phyloP scores from a whole-genome alignment of 768 basidiomycete genomes.

The Trametes maxima region DNA sequence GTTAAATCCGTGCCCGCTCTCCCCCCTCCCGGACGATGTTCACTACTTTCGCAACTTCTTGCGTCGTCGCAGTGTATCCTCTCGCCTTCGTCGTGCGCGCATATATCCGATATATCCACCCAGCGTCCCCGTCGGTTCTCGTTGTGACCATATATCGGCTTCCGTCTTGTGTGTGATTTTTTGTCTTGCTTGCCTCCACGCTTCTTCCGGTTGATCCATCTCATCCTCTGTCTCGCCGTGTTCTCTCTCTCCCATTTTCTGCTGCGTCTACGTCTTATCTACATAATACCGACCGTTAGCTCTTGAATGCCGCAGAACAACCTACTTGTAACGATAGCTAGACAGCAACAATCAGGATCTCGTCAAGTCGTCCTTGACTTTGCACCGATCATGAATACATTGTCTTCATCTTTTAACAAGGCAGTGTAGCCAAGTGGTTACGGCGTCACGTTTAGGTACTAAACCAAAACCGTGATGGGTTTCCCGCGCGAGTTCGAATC shows the following conservation, averaged over 20 bases:
- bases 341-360: not conserved
- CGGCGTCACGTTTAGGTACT: slow-evolving; percentile 58
- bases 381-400: too few species aligned
- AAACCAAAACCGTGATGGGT: slow-evolving; percentile 52
- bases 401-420: too few species aligned
- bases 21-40: slow-evolving; percentile 10
- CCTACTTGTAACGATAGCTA: slow-evolving; percentile 20
- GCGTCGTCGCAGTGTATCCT: slow-evolving; percentile 9
- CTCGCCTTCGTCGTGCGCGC: not conserved
- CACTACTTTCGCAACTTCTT: not conserved
- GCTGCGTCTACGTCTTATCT: slow-evolving; percentile 3
- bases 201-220: not conserved
- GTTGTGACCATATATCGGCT: not conserved
- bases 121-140: not conserved
- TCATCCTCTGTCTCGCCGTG: not conserved
- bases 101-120: slow-evolving; percentile 9
- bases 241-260: not conserved
- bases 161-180: not conserved
- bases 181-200: not conserved
- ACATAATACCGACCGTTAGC: slow-evolving; percentile 18
- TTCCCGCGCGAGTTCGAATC: slow-evolving; percentile 63
- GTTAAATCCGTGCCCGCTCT: not conserved
- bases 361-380: not conserved
- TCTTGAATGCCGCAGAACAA: slow-evolving; percentile 10
- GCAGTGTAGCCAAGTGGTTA: slow-evolving; percentile 64